phyloP scores from a whole-genome alignment of 805 yeast genomes.

The Candida boidinii region DNA sequence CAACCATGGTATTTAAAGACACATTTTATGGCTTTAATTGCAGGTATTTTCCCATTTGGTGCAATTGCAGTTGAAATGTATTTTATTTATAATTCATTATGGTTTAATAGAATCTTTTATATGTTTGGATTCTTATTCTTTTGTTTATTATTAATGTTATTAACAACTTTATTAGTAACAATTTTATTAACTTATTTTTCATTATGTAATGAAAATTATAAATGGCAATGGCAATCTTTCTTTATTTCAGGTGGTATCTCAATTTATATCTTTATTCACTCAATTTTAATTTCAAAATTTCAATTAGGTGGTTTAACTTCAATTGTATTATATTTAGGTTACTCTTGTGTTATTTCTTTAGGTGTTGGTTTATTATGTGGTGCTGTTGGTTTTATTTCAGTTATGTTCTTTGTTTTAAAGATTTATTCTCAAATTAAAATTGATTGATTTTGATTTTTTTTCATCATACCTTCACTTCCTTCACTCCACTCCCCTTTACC shows the following conservation, averaged over 20 bases:
- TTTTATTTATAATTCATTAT: conserved; percentile 80
- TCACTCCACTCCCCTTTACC: no score
- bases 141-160: conserved; percentile 73
- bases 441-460: no score
- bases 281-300: conserved; percentile 64
- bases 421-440: conserved; percentile 84
- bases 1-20: conserved; percentile 81
- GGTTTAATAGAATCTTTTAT: conserved; percentile 91
- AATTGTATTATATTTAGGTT: conserved; percentile 72
- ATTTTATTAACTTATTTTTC: conserved; percentile 75
- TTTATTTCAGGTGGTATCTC: conserved; percentile 87
- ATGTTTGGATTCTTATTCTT: conserved; percentile 96
- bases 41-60: conserved; percentile 93
- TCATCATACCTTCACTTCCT: no score
- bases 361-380: conserved; percentile 80
- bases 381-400: conserved; percentile 72
- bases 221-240: conserved; percentile 95
- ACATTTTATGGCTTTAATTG: conserved; percentile 56
- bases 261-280: conserved; percentile 74
- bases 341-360: conserved; percentile 62
- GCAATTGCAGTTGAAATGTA: conserved; percentile 92
- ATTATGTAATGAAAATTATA: conserved; percentile 83
- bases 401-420: conserved; percentile 63
- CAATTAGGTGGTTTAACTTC: conserved; percentile 69
- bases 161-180: conserved; percentile 76